phyloP scores from a whole-genome alignment of 306 rosid species.

The Cucurbita pepo region DNA sequence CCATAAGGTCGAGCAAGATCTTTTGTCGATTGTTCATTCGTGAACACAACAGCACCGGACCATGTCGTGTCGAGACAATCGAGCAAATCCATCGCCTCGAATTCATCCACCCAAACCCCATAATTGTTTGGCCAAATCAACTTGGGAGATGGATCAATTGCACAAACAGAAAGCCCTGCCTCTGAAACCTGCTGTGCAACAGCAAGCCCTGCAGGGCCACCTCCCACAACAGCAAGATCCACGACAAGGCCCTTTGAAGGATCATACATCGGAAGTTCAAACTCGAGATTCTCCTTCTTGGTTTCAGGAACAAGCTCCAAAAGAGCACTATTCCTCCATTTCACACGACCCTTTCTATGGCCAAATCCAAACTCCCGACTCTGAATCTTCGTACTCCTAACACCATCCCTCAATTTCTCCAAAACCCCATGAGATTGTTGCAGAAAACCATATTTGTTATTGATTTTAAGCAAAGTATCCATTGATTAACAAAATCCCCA shows the following conservation, averaged over 20 bases:
- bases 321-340: slow-evolving; percentile 44
- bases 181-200: slow-evolving; percentile 97
- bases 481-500: slow-evolving; percentile 14
- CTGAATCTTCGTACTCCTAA: slow-evolving; percentile 28
- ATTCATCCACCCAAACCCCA: slow-evolving; percentile 99
- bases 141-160: slow-evolving; percentile 76
- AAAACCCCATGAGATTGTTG: slow-evolving; percentile 70
- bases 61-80: slow-evolving; percentile 95
- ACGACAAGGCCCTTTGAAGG: slow-evolving; percentile 60
- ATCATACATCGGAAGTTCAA: slow-evolving; percentile 84
- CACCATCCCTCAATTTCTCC: slow-evolving; percentile 40
- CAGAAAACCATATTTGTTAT: slow-evolving; percentile 61
- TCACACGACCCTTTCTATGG: slow-evolving; percentile 25
- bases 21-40: slow-evolving; percentile 46
- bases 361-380: slow-evolving; percentile 51
- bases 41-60: slow-evolving; percentile 84
- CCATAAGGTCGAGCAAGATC: slow-evolving; percentile 80
- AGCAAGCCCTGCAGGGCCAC: slow-evolving; percentile 95
- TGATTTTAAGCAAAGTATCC: slow-evolving; percentile 91
- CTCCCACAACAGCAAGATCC: slow-evolving; percentile 93
- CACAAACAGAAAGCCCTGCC: slow-evolving; percentile 86
- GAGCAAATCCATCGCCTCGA: slow-evolving; percentile 87
- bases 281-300: slow-evolving; percentile 72
- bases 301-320: slow-evolving; percentile 90
- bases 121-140: slow-evolving; percentile 95